Percentiles rank a stretch among this genome's conserved stretches.
Conservation (phyloP, 192 early-diverging fungal genomes). For the Coemansia sp. region DNA sequence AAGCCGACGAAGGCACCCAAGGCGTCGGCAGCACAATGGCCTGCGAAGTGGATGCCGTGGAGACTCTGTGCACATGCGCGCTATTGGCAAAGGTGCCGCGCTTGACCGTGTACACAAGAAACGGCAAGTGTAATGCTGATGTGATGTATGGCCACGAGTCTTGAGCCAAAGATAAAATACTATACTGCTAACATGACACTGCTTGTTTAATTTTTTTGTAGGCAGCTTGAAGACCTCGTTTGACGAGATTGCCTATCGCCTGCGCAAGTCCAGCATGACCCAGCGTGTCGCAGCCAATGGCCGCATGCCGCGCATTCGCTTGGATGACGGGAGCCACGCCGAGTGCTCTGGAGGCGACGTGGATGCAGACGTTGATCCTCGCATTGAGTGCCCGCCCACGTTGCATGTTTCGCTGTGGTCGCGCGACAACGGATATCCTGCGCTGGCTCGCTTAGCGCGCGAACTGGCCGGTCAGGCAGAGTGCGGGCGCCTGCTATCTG, state of each 20-base stretch:
- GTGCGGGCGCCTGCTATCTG: slow-evolving; percentile 10
- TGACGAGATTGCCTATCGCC: slow-evolving; percentile 30
- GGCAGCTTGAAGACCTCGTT: slow-evolving; percentile 11
- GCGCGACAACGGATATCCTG: slow-evolving; percentile 41
- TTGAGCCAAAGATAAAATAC: neutral
- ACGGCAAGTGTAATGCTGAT: slow-evolving; percentile 17
- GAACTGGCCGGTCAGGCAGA: slow-evolving; percentile 19
- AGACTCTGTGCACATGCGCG: slow-evolving; percentile 41
- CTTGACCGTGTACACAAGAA: slow-evolving; percentile 44
- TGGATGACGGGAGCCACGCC: slow-evolving; percentile 1
- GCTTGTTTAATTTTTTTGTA: slow-evolving; percentile 1
- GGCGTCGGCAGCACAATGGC: slow-evolving; percentile 2
- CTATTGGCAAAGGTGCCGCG: slow-evolving; percentile 40
- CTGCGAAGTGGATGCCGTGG: slow-evolving; percentile 26
- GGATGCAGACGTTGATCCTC: neutral
- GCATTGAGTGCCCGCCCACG: neutral
- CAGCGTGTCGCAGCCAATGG: slow-evolving; percentile 25
- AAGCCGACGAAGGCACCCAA: slow-evolving; percentile 2
- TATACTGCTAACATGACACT: neutral
- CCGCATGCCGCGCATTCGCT: slow-evolving; percentile 29
- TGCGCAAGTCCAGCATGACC: slow-evolving; percentile 45
- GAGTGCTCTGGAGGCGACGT: slow-evolving; percentile 11
- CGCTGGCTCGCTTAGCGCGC: slow-evolving; percentile 19
- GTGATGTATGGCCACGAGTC: neutral
- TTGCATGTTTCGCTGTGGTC: slow-evolving; percentile 44